Conservation (phyloP, 441 rosid genomes). For the Erodium texanum region DNA sequence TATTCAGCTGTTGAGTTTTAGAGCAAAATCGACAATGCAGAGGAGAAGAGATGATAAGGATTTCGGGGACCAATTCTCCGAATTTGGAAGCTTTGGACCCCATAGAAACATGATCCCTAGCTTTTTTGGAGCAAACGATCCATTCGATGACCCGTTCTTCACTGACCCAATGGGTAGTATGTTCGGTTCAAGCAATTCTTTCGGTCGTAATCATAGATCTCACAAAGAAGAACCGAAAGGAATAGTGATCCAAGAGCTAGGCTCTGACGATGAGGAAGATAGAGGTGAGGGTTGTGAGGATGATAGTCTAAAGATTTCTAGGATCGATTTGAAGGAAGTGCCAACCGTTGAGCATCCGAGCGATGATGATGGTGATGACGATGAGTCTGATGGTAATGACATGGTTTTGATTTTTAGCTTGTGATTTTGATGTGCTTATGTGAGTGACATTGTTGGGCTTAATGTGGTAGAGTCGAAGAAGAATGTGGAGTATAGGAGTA, state of each 20-base stretch:
- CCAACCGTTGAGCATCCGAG: constrained; percentile 74
- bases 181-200: constrained; percentile 21
- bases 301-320: constrained; percentile 7
- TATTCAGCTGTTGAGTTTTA: no score
- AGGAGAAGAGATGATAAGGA: constrained; percentile 35
- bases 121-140: constrained; percentile 56
- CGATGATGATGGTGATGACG: constrained; percentile 32
- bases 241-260: constrained; percentile 55
- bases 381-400: constrained; percentile 31
- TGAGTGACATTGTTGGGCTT: constrained; percentile 14
- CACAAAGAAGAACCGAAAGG: constrained; percentile 23
- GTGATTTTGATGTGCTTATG: not conserved
- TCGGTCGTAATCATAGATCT: constrained; percentile 12
- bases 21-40: constrained; percentile 28
- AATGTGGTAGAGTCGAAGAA: constrained; percentile 32
- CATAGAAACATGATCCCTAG: constrained; percentile 30
- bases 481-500: constrained; percentile 15
- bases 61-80: constrained; percentile 30
- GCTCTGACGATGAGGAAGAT: constrained; percentile 38
- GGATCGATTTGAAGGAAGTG: constrained; percentile 20
- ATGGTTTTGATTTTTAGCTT: constrained; percentile 5
- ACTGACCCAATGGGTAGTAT: constrained; percentile 43
- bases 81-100: constrained; percentile 32
- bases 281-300: constrained; percentile 8
- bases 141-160: constrained; percentile 69